Base-by-base conservation (phyloP, 176 grass and related monocot species). In the Thinopyrum elongatum region DNA sequence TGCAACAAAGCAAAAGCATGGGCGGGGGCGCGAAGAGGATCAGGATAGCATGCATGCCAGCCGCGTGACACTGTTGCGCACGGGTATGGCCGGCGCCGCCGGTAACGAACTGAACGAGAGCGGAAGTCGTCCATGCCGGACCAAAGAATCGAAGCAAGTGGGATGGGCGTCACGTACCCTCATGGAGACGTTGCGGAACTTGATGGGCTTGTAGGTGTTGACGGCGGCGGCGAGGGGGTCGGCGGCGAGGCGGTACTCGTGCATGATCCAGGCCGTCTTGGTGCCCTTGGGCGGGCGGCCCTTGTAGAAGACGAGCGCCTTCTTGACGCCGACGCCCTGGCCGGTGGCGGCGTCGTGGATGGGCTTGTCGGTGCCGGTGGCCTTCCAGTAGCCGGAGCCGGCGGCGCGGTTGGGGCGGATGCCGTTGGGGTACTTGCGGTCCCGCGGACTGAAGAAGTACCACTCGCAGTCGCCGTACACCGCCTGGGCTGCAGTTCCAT, bases 231-330 rank as follows among this genome's bases (percentile, higher is more conserved):
- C 22, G 70, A 78, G 79, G 1, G 65, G 84, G 42, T 63, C 8
- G 80, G 70, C 64, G 66, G 94, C 86, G 49, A 98, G 89, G 44
- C 95, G 95, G 78, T 98, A 98, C 81, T 98, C 95, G 59, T 95
- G 95, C 95, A 98, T 98, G 90, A 98, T 95, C 95, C 95, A 98
- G 73, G 78, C 86, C 4, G 95, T 98, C 86, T 98, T 98, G 42
- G 89, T 36, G 26, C 95, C 95, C 68, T 87, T 98, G 13, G 95
- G 95, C 6, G 95, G 95, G 7, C 87, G 91, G 0, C 95, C 95
- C 53, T 49, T 82, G 91, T 98, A 98, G 86, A 98, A 98, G 41
- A 98, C 95, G 67, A 98, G 86, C 19, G 95, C 93, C 91, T 98
- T 98, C 88, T 98, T 98, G 27, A 98, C 95, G 58, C 93, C 96